Conservation (phyloP, 2,329 filamentous ascomycete species). For the Diaporthe nobilis region DNA sequence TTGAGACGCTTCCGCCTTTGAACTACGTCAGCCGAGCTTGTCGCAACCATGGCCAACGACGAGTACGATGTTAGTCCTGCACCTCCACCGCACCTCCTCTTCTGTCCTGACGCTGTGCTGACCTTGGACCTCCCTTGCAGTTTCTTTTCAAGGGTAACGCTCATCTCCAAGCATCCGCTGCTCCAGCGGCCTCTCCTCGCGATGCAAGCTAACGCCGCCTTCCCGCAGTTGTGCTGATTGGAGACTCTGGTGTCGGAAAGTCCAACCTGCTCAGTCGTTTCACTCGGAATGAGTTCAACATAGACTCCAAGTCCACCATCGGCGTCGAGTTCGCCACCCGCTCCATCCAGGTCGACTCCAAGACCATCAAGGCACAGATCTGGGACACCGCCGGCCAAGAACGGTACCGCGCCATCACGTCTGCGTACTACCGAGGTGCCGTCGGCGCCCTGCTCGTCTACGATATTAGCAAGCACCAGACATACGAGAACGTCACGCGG, state of each 20-base stretch:
- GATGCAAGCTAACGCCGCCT: conserved; percentile 48
- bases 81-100: conserved; percentile 47
- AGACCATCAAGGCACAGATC: conserved; percentile 99
- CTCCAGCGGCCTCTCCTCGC: conserved; percentile 46
- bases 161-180: conserved; percentile 39
- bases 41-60: conserved; percentile 93
- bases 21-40: conserved; percentile 46
- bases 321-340: conserved; percentile 99
- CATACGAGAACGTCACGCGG: conserved; percentile 98
- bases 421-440: conserved; percentile 97
- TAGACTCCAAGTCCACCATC: conserved; percentile 99
- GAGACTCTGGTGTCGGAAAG: conserved; percentile 99
- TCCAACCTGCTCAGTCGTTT: conserved; percentile 99
- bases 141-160: conserved; percentile 97
- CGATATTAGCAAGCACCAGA: conserved; percentile 99
- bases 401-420: conserved; percentile 98
- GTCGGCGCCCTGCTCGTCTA: conserved; percentile 98
- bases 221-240: conserved; percentile 90
- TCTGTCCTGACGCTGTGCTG: conserved; percentile 45
- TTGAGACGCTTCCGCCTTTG: conserved; percentile 37
- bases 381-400: conserved; percentile 99
- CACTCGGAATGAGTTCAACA: conserved; percentile 99
- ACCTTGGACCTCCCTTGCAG: conserved; percentile 65
- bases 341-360: conserved; percentile 98
- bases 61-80: conserved; percentile 92